Percentiles rank a stretch among this genome's conserved stretches.
These are phyloP conservation scores for Ceratocystis variospora DNA, from an alignment of 2,329 filamentous ascomycete species.

Conservation along the genomic window DNA sequence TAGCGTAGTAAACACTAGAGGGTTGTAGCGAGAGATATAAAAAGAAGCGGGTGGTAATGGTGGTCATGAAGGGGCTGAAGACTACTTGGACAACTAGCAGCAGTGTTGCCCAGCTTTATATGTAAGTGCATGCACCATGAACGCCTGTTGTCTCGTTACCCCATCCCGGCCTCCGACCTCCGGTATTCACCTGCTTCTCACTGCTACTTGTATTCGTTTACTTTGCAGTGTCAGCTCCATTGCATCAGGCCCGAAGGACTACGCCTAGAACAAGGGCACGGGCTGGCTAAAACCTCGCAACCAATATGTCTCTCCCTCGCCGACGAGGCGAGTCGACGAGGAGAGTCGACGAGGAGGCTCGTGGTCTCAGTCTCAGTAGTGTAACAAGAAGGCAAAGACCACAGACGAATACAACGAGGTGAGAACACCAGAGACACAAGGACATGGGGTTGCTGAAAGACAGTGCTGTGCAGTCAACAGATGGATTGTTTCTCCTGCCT, in stretches of 20 bases:
- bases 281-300: neutral
- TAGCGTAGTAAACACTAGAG: neutral
- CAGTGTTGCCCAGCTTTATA: neutral
- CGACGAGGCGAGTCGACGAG: neutral
- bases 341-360: no score
- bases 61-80: neutral
- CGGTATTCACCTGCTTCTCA: neutral
- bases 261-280: no score
- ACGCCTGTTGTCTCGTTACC: neutral
- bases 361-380: neutral
- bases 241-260: neutral
- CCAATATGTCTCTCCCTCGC: slow-evolving; percentile 4
- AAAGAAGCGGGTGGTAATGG: neutral
- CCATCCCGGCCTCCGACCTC: neutral
- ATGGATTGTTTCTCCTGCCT: no score
- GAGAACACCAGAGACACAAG: neutral
- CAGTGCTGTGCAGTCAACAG: no score
- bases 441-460: neutral
- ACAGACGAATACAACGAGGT: neutral
- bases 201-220: no score
- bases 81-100: neutral
- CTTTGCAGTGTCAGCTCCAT: neutral
- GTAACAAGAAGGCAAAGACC: neutral
- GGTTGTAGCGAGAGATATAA: neutral
- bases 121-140: neutral